Evolutionary conservation across 495 filamentous ascomycete species (phyloP).

Genomic region (Aspergillus haitiensis): DNA sequence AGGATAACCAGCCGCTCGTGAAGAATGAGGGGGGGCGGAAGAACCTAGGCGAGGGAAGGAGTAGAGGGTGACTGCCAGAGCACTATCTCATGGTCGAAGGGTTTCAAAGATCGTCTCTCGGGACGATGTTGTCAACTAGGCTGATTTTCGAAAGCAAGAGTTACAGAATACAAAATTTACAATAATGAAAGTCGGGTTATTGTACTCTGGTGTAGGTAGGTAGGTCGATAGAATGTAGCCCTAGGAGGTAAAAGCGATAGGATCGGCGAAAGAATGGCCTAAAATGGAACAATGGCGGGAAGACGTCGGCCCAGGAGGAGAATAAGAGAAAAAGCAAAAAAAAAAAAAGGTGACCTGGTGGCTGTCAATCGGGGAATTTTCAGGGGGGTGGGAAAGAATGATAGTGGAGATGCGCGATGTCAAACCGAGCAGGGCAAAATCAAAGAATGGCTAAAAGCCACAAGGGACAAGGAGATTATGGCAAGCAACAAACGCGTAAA

Average conservation of each 20-base stretch:
- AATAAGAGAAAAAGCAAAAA: slow-evolving; percentile 5
- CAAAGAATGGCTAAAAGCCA: not conserved
- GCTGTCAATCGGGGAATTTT: slow-evolving; percentile 26
- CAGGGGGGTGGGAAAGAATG: slow-evolving; percentile 16
- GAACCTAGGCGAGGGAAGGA: slow-evolving; percentile 21
- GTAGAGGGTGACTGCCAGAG: slow-evolving; percentile 43
- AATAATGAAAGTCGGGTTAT: slow-evolving; percentile 9
- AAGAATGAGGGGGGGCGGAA: slow-evolving; percentile 21
- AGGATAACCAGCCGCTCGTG: slow-evolving; percentile 34
- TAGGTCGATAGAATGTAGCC: not conserved
- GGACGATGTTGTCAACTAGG: slow-evolving; percentile 18
- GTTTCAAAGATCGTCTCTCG: slow-evolving; percentile 18
- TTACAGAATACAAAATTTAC: slow-evolving; percentile 7
- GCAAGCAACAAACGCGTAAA: not conserved
- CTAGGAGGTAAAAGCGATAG: not conserved
- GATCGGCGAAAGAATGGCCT: slow-evolving; percentile 4
- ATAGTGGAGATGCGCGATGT: slow-evolving; percentile 25
- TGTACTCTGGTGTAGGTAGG: too few species aligned
- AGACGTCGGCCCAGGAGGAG: too few species aligned
- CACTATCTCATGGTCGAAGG: slow-evolving; percentile 41
- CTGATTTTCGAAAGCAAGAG: not conserved
- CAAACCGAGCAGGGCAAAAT: slow-evolving; percentile 24
- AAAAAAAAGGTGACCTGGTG: slow-evolving; percentile 24
- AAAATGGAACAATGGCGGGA: slow-evolving; percentile 12
- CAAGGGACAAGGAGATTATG: slow-evolving; percentile 1